Base-by-base conservation (phyloP, 768 basidiomycete species). In the Leccinum sublutescens region DNA sequence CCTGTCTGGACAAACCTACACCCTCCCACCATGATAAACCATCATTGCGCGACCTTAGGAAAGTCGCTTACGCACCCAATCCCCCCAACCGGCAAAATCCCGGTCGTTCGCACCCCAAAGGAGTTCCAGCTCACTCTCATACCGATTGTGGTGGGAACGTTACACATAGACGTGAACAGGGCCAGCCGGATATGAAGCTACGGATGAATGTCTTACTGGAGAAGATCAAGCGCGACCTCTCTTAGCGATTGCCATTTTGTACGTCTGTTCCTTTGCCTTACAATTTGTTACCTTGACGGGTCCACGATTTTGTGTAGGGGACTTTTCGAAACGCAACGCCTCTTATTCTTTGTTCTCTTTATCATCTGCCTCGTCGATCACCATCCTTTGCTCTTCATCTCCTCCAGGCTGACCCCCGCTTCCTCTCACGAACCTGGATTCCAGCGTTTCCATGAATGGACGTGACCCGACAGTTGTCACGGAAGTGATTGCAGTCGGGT, bases 141-240 rank as follows among this genome's bases (percentile, higher is more conserved):
- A 55, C 56, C 51, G 67, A 59, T 58, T 54, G 60, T 33, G 54
- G 58, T 73, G 70, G 63, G 76, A 78, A 45, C 65, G 68, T 59
- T 63, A 72, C 59, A 23, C 34, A 17, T 21, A 61, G 66, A n/a
- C 63, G 62, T 12, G 71, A 69, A 12, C 64, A 72, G 29, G 76
- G 82, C 4, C 84, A 86, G 65, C 85, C 85, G n/a, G 79, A 84
- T 68, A 95, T 96, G 93, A 89, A 88, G 67, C 74, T 89, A 52
- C 86, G 93, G 52, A 95, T 96, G 92, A 84, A 85, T 61, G 86
- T 83, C 29, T 80, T 96, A 80, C 80, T 96, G 58, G 91, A 93
- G 71, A 87, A 88, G 74, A 94, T 96, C 64, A 89, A 91, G 71
- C 82, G 81, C 51, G 81, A 87, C 66, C 70, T 75, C 40, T 68